Evolutionary conservation across 139 green algal species (phyloP).

Genomic region (Chlamydomonas eustigma): DNA sequence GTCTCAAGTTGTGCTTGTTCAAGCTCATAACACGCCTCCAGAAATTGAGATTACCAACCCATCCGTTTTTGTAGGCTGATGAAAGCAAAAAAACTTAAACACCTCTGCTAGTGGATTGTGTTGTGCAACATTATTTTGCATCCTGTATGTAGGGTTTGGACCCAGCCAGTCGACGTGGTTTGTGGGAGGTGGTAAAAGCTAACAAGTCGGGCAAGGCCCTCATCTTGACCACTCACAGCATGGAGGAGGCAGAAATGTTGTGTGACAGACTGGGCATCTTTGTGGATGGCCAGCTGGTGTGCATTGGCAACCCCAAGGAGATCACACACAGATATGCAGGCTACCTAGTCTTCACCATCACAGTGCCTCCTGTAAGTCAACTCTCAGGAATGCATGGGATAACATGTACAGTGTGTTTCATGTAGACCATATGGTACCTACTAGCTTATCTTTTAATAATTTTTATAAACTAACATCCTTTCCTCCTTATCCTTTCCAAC

Average conservation of each 20-base stretch:
- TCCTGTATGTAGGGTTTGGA: conserved; percentile 62
- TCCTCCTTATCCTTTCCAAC: conserved; percentile 60
- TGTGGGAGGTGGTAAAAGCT: conserved; percentile 78
- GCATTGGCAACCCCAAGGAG: conserved; percentile 83
- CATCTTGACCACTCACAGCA: conserved; percentile 89
- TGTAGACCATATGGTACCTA: too few relatives aligned
- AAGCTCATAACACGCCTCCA: conserved; percentile 80
- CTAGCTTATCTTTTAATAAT: conserved; percentile 37
- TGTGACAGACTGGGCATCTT: conserved; percentile 65
- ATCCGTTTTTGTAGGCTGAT: too few relatives aligned
- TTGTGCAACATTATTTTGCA: too few relatives aligned
- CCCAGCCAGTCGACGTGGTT: conserved; percentile 65
- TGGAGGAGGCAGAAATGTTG: conserved; percentile 83
- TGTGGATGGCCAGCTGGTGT: conserved; percentile 76
- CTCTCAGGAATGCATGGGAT: not conserved
- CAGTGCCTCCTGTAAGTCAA: conserved; percentile 36
- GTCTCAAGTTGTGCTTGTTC: conserved; percentile 88
- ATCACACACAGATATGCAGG: conserved; percentile 61
- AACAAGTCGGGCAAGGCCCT: conserved; percentile 67
- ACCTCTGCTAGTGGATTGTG: too few relatives aligned
- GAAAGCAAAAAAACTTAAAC: too few relatives aligned
- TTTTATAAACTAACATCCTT: conserved; percentile 40
- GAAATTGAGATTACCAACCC: not conserved
- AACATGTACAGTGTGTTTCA: too few relatives aligned
- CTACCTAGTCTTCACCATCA: conserved; percentile 77